Conservation (phyloP, 495 filamentous ascomycete genomes). For the Penicillium coffeae region DNA sequence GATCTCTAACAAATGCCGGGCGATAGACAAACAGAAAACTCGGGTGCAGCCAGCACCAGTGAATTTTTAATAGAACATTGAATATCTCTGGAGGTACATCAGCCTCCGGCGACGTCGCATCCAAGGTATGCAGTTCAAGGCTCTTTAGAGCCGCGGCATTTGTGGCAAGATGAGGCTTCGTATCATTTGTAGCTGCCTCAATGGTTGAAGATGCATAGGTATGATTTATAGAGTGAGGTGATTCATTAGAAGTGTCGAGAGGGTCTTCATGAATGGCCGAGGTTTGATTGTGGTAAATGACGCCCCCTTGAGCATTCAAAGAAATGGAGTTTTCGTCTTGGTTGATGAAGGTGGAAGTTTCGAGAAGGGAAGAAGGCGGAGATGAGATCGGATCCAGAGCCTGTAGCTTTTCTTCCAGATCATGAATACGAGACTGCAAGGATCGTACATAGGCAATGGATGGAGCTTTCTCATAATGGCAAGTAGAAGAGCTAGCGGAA, state of each 20-base stretch:
- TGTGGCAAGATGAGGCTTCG: neutral
- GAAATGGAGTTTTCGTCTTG: conserved; percentile 7
- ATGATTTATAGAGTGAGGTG: neutral
- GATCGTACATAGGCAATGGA: conserved; percentile 14
- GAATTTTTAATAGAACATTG: conserved; percentile 13
- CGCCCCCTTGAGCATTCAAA: conserved; percentile 9
- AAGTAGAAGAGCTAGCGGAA: conserved; percentile 3
- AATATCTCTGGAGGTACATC: conserved; percentile 5
- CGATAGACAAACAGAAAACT: conserved; percentile 26
- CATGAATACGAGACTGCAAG: conserved; percentile 6
- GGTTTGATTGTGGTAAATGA: conserved; percentile 12
- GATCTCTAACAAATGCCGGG: conserved; percentile 20
- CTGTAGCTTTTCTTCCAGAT: conserved; percentile 1
- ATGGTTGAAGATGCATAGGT: neutral
- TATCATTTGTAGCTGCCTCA: neutral
- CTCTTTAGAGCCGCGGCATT: conserved; percentile 4
- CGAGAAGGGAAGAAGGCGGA: neutral
- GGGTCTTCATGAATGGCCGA: conserved; percentile 13
- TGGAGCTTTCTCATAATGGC: conserved; percentile 13
- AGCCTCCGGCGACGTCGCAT: conserved; percentile 1
- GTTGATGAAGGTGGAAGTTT: conserved; percentile 2
- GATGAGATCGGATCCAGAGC: neutral
- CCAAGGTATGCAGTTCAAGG: conserved; percentile 1
- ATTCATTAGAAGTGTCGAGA: neutral
- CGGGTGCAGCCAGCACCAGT: conserved; percentile 26